Evolutionary conservation across 305 asterid genomes (phyloP).

Genomic region (Fraxinus paxiana): DNA sequence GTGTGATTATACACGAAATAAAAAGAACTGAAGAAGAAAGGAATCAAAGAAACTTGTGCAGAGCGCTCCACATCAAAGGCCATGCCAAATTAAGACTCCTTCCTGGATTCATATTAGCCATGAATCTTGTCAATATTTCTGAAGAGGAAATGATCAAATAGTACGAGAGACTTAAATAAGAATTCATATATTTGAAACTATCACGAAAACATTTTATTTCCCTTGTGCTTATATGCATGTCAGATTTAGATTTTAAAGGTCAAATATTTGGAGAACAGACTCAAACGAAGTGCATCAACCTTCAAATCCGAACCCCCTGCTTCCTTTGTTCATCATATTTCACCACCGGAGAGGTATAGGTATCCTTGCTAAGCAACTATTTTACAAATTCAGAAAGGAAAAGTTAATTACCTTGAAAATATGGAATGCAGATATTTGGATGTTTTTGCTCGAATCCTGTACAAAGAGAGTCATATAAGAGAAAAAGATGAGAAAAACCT

Average conservation of each 20-base stretch:
- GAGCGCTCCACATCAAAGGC: background rate
- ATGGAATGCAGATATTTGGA: slow-evolving; percentile 91
- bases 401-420: slow-evolving; percentile 70
- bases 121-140: background rate
- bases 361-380: slow-evolving; percentile 2
- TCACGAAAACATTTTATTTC: background rate
- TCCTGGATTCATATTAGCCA: background rate
- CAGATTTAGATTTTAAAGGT: background rate
- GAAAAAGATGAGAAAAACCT: slow-evolving; percentile 1
- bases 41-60: background rate
- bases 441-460: slow-evolving; percentile 95
- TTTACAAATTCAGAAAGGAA: slow-evolving; percentile 4
- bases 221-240: background rate
- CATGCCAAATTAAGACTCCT: background rate
- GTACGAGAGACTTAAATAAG: background rate
- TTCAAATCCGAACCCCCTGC: background rate
- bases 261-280: background rate
- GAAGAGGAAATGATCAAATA: background rate
- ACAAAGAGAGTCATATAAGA: slow-evolving; percentile 21
- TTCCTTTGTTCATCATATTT: slow-evolving; percentile 7
- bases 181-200: background rate
- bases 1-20: background rate
- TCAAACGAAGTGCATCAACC: background rate
- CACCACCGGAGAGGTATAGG: background rate
- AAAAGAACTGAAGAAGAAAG: background rate